Evolutionary conservation across 169 alveolate species (phyloP), one percentile per base, ranked within the genome.

Genomic region (Plasmodium chabaudi): DNA sequence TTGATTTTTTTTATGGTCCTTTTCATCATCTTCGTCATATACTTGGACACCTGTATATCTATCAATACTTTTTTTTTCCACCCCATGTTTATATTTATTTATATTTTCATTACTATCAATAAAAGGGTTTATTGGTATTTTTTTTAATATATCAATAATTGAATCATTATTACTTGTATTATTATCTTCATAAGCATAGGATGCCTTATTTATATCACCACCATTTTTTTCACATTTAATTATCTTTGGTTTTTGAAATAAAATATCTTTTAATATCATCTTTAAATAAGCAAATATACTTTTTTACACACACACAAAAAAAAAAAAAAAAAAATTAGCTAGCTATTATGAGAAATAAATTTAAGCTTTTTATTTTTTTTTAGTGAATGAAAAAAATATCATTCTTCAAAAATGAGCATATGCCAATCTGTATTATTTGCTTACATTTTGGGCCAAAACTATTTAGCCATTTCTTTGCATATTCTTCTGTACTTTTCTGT

Each of bases 91-190:
- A 56, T 79, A 79, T 17, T 79, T 79, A 67, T 79, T 79, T 44
- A 79, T 27, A 79, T 79, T 42, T 79, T 79, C 89, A 79, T 79
- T 79, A 59, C 82, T 79, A 56, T 79, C 89, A 60, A 79, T 79
- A 59, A 79, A 79, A 19, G 89, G 89, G 21, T 79, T 79, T 34
- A 79, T 79, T 17, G 89, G 89, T 21, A 79, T 79, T 42, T 79
- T 79, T 57, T 67, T 79, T 51, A 79, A 34, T 12, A 79, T 51
- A 49, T 79, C 89, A 49, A 79, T 15, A 42, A 79, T 23, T 7
- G 89, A 51, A 17, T 74, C 87, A 44, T 64, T 64, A 49, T 72
- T 70, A 46, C 15, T 65, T 47, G 57, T 23, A 64, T 57, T 63
- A 13, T 53, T 4, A 47, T 74, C 88, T 39, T 72, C 70, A 17